These are phyloP conservation scores for Eucalyptus curtisii DNA, from an alignment of 345 rosid genomes.

Conservation along the genomic window DNA sequence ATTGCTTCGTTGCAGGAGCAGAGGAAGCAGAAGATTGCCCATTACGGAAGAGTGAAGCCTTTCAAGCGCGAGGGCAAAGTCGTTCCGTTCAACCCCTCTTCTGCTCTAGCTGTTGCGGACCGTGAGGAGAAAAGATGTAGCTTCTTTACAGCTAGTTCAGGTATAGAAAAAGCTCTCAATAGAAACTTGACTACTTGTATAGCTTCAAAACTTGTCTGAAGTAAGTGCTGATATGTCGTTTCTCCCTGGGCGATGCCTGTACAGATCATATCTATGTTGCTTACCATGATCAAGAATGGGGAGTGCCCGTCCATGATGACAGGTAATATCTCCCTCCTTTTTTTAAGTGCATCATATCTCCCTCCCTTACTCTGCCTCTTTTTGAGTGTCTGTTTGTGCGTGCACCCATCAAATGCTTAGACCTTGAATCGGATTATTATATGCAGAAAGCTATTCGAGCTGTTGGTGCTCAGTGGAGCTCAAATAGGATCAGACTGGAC, in stretches of 20 bases:
- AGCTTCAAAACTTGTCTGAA: neutral
- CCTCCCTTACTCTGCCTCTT: neutral
- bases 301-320: constrained; percentile 70
- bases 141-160: constrained; percentile 60
- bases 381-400: neutral
- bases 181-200: neutral
- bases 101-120: neutral
- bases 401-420: neutral
- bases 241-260: neutral
- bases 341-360: neutral
- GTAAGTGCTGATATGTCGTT: neutral
- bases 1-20: constrained; percentile 52
- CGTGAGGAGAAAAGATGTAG: constrained; percentile 46
- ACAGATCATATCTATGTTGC: constrained; percentile 62
- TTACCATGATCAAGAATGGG: constrained; percentile 82
- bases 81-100: constrained; percentile 5
- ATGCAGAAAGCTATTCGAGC: constrained; percentile 49
- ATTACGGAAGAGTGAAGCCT: constrained; percentile 58
- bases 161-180: neutral
- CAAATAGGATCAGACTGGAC: constrained; percentile 81
- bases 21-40: constrained; percentile 43
- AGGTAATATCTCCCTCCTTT: constrained; percentile 9
- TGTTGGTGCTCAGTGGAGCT: constrained; percentile 53
- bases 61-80: constrained; percentile 9
- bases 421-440: neutral